Conservation (phyloP, 108 stramenopile species). For the Chaetoceros tenuissimus region DNA sequence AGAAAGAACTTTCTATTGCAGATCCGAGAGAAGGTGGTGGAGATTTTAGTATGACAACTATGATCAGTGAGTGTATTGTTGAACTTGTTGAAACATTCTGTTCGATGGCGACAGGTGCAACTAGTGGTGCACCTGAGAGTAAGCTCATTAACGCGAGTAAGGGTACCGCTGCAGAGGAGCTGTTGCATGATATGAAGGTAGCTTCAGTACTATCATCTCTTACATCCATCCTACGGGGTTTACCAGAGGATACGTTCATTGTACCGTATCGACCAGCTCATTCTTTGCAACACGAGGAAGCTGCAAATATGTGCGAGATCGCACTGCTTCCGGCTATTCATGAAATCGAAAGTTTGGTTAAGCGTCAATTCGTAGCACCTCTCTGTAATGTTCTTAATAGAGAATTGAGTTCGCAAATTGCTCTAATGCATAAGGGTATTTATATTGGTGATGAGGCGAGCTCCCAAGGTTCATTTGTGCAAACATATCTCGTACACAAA, state of each 20-base stretch:
- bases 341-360: slow-evolving; percentile 68
- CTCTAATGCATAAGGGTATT: slow-evolving; percentile 54
- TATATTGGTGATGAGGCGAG: slow-evolving; percentile 31
- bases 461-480: slow-evolving; percentile 46
- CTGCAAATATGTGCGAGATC: slow-evolving; percentile 52
- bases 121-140: slow-evolving; percentile 49
- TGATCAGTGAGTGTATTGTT: slow-evolving; percentile 71
- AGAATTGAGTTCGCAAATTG: slow-evolving; percentile 40
- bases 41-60: slow-evolving; percentile 55
- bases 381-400: slow-evolving; percentile 58
- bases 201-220: slow-evolving; percentile 21
- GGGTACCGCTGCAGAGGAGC: slow-evolving; percentile 45
- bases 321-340: slow-evolving; percentile 59
- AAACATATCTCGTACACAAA: slow-evolving; percentile 45
- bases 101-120: slow-evolving; percentile 46
- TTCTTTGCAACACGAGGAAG: slow-evolving; percentile 71
- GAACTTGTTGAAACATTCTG: slow-evolving; percentile 67
- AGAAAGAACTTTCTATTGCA: slow-evolving; percentile 68
- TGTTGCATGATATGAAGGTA: slow-evolving; percentile 74
- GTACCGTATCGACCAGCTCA: slow-evolving; percentile 78
- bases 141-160: slow-evolving; percentile 32
- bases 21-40: slow-evolving; percentile 83
- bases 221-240: slow-evolving; percentile 38
- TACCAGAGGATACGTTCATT: slow-evolving; percentile 73
- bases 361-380: slow-evolving; percentile 45